These are phyloP conservation scores for Entelexis sorbosivorans DNA, from an alignment of 1,139 yeast genomes.

Conservation along the genomic window DNA sequence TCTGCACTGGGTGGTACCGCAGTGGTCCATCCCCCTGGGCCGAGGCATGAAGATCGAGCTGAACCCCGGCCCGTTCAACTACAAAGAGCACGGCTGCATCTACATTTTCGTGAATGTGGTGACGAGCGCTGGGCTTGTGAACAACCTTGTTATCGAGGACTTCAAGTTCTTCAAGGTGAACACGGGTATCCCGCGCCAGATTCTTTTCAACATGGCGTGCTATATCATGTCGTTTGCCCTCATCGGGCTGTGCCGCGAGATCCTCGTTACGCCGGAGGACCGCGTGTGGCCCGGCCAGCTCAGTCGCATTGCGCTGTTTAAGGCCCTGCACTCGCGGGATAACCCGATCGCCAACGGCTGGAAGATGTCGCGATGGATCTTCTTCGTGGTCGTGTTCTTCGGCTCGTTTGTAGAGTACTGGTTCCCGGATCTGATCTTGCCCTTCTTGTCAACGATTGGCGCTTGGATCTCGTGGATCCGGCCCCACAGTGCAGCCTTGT, in stretches of 20 bases:
- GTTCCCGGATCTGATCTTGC: slow-evolving; percentile 42
- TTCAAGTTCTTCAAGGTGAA: slow-evolving; percentile 41
- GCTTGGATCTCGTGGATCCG: slow-evolving; percentile 39
- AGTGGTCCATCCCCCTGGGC: slow-evolving; percentile 23
- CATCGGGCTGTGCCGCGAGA: slow-evolving; percentile 49
- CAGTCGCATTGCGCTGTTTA: slow-evolving; percentile 40
- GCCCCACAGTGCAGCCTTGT: slow-evolving; percentile 44
- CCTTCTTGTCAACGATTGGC: slow-evolving; percentile 14
- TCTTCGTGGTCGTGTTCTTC: slow-evolving; percentile 36
- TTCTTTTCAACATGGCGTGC: slow-evolving; percentile 44
- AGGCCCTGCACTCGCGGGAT: slow-evolving; percentile 51
- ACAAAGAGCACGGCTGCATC: slow-evolving; percentile 27
- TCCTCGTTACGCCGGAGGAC: slow-evolving; percentile 50
- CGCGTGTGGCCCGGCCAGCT: slow-evolving; percentile 56
- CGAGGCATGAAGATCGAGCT: slow-evolving; percentile 25
- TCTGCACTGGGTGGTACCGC: slow-evolving; percentile 43
- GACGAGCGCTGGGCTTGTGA: slow-evolving; percentile 19
- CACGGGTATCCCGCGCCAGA: slow-evolving; percentile 39
- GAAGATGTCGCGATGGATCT: slow-evolving; percentile 41
- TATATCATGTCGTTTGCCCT: slow-evolving; percentile 56
- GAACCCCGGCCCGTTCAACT: slow-evolving; percentile 54
- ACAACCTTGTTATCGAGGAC: slow-evolving; percentile 29
- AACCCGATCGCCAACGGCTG: slow-evolving; percentile 50
- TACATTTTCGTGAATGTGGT: slow-evolving; percentile 17
- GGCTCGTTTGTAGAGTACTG: slow-evolving; percentile 26